These are phyloP conservation scores for Populus hybrid DNA, from an alignment of 441 rosid genomes.

Conservation along the genomic window DNA sequence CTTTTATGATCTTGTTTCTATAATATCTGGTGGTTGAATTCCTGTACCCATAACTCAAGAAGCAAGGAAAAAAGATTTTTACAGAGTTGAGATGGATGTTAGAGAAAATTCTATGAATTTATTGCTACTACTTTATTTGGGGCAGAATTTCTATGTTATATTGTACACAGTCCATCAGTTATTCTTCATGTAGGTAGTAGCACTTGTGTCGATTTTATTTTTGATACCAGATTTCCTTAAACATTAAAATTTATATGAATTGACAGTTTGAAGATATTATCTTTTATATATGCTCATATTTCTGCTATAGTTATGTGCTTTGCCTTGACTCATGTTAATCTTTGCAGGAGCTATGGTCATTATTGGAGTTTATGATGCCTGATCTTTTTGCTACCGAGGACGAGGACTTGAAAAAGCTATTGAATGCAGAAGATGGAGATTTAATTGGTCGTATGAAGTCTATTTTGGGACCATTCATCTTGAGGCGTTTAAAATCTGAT, in stretches of 20 bases:
- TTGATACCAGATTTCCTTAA: not conserved
- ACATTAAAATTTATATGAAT: no score
- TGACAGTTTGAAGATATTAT: not conserved
- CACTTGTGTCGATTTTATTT: not conserved
- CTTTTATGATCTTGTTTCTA: not conserved
- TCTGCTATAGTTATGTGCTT: slow-evolving; percentile 7
- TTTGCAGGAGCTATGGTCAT: slow-evolving; percentile 89
- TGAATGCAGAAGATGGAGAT: slow-evolving; percentile 80
- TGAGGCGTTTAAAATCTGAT: slow-evolving; percentile 94
- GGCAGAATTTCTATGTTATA: not conserved
- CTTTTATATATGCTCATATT: not conserved
- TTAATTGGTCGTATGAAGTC: slow-evolving; percentile 91
- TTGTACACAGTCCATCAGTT: not conserved
- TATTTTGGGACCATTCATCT: slow-evolving; percentile 89
- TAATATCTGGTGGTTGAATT: not conserved
- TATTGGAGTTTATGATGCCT: slow-evolving; percentile 96
- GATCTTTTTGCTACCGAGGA: slow-evolving; percentile 91
- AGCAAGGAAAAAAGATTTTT: not conserved
- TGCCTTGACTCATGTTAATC: slow-evolving; percentile 19
- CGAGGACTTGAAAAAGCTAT: slow-evolving; percentile 81
- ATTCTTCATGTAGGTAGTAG: not conserved
- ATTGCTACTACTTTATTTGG: not conserved
- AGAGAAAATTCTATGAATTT: not conserved
- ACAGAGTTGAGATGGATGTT: not conserved
- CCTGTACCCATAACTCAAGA: not conserved